Percentiles rank a stretch among this genome's conserved stretches.
These are phyloP conservation scores for Candida mattraensis DNA, from an alignment of 805 yeast genomes.

Conservation along the genomic window DNA sequence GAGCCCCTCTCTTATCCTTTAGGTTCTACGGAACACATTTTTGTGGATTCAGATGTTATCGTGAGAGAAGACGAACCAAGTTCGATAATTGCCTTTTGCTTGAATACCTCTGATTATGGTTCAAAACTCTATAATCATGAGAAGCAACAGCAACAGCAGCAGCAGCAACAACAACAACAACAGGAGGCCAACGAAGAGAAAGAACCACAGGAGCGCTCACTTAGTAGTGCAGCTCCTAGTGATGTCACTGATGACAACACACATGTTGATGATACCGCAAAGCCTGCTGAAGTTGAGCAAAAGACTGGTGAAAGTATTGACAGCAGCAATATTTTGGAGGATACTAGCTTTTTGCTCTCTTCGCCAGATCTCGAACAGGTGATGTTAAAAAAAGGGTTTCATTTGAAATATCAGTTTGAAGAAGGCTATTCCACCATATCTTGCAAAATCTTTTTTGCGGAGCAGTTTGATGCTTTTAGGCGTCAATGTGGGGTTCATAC, in stretches of 20 bases:
- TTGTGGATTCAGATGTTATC: conserved; percentile 90
- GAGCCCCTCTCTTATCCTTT: conserved; percentile 86
- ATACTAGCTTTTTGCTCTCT: conserved; percentile 1
- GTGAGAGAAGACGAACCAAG: conserved; percentile 97
- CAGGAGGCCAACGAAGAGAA: conserved; percentile 1
- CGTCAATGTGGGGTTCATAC: conserved; percentile 76
- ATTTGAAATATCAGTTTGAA: conserved; percentile 86
- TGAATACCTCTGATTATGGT: conserved; percentile 80
- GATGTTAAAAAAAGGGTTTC: conserved; percentile 83
- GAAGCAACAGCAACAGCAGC: conserved; percentile 23
- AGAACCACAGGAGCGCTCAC: no score
- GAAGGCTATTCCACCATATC: conserved; percentile 82
- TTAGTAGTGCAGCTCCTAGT: no score
- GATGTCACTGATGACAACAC: conserved; percentile 20
- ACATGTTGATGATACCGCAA: conserved; percentile 11
- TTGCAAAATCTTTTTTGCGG: conserved; percentile 93
- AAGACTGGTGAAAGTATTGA: conserved; percentile 1
- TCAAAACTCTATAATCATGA: conserved; percentile 39
- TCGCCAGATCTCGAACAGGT: conserved; percentile 53
- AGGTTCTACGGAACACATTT: conserved; percentile 78
- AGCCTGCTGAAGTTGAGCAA: conserved; percentile 12
- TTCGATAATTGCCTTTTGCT: conserved; percentile 88
- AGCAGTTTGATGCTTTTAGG: conserved; percentile 93
- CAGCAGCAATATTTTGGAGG: conserved; percentile 12
- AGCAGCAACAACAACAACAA: not conserved